phyloP scores from a whole-genome alignment of 2,329 filamentous ascomycete species.

The Penicillium sp. region DNA sequence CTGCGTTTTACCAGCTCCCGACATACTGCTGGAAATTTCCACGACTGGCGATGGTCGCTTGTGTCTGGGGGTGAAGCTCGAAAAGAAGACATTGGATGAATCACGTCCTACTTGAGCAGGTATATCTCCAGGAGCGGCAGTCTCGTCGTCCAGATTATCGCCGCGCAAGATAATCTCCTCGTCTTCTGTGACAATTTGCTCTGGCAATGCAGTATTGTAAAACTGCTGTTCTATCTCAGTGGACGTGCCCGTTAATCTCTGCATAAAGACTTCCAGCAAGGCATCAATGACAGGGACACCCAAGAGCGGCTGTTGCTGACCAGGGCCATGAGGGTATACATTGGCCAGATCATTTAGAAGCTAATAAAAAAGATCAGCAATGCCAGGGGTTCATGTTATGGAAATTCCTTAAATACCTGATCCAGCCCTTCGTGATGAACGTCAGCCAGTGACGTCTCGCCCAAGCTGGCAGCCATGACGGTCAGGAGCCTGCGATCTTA shows the following conservation, averaged over 20 bases:
- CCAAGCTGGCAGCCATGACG: slow-evolving; percentile 52
- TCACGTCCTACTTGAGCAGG: neutral
- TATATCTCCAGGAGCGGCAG: neutral
- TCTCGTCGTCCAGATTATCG: slow-evolving; percentile 11
- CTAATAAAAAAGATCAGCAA: slow-evolving; percentile 16
- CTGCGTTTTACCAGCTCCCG: slow-evolving; percentile 64
- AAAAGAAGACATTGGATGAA: slow-evolving; percentile 16
- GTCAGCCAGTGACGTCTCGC: slow-evolving; percentile 59
- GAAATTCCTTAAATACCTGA: slow-evolving; percentile 48
- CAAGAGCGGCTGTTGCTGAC: slow-evolving; percentile 38
- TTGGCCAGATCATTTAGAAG: slow-evolving; percentile 40
- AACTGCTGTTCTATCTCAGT: slow-evolving; percentile 14
- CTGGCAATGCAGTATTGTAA: neutral
- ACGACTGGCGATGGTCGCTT: slow-evolving; percentile 48
- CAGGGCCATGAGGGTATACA: slow-evolving; percentile 31
- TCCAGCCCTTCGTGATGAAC: slow-evolving; percentile 57
- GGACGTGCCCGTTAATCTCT: slow-evolving; percentile 20
- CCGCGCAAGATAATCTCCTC: slow-evolving; percentile 25
- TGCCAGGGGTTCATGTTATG: slow-evolving; percentile 20
- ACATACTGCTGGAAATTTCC: slow-evolving; percentile 59
- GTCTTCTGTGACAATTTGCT: slow-evolving; percentile 15
- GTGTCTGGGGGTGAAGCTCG: slow-evolving; percentile 14
- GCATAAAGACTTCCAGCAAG: slow-evolving; percentile 47
- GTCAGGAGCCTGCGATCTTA: slow-evolving; percentile 49
- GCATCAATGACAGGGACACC: slow-evolving; percentile 57